Evolutionary conservation across 2,329 filamentous ascomycete species (phyloP).

Genomic region (Waltergamsia citrina): DNA sequence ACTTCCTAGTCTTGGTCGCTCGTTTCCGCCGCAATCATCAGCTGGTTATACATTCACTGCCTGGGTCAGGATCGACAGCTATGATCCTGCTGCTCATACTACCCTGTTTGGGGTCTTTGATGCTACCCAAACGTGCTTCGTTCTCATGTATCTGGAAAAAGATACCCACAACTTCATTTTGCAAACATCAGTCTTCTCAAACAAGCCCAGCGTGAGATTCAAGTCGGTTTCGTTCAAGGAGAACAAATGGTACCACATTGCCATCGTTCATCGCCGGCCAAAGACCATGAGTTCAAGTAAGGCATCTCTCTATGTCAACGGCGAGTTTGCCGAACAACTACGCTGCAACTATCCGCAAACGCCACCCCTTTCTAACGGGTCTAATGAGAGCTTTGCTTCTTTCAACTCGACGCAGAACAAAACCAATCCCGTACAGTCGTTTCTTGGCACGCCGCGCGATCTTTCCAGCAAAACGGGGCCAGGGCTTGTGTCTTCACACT

Average conservation of each 20-base stretch:
- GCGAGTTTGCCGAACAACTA: constrained; percentile 86
- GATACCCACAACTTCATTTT: constrained; percentile 91
- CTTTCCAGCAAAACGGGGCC: constrained; percentile 68
- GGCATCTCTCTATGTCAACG: constrained; percentile 83
- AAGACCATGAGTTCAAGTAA: constrained; percentile 69
- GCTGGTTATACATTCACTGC: constrained; percentile 84
- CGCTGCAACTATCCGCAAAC: constrained; percentile 79
- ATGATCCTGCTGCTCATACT: constrained; percentile 78
- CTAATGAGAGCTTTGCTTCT: constrained; percentile 60
- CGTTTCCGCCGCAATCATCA: constrained; percentile 72
- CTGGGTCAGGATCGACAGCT: constrained; percentile 83
- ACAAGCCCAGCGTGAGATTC: constrained; percentile 85
- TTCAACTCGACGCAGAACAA: constrained; percentile 50
- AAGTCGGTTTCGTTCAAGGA: constrained; percentile 71
- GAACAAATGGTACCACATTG: constrained; percentile 86
- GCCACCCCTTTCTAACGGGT: constrained; percentile 54
- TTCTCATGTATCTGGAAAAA: constrained; percentile 87
- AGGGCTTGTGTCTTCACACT: constrained; percentile 66
- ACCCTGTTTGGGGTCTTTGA: constrained; percentile 96
- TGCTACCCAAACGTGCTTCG: constrained; percentile 81
- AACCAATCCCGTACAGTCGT: constrained; percentile 72
- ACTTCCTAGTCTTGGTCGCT: constrained; percentile 71
- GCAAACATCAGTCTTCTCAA: constrained; percentile 84
- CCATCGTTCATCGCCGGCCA: constrained; percentile 72
- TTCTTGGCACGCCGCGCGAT: constrained; percentile 85